phyloP scores from a whole-genome alignment of 768 basidiomycete genomes.

The Russula sp. region DNA sequence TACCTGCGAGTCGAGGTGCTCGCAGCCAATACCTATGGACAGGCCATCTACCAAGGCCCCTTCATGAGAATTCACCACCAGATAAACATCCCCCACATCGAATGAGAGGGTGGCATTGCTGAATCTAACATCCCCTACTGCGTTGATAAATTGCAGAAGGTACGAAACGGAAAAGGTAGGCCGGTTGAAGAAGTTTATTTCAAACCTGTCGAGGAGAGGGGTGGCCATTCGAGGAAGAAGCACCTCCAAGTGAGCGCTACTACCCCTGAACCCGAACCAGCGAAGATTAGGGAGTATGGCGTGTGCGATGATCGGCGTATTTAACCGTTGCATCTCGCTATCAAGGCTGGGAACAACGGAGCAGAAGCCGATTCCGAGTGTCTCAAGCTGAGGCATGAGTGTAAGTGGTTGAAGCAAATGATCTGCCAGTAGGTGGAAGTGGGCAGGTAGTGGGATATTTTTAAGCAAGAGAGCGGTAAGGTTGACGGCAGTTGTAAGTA shows the following conservation, averaged over 20 bases:
- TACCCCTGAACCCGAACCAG: background rate
- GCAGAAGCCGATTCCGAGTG: background rate
- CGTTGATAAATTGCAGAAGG: background rate
- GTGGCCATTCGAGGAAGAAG: background rate
- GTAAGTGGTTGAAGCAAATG: background rate
- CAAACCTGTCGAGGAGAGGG: background rate
- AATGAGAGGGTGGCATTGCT: background rate
- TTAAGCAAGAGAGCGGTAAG: background rate
- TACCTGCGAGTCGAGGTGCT: background rate
- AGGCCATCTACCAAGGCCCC: background rate
- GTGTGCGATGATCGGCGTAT: background rate
- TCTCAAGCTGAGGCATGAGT: background rate
- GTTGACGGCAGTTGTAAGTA: background rate
- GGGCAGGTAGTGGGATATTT: background rate
- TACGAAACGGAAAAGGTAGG: background rate
- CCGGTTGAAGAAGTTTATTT: background rate
- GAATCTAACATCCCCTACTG: background rate
- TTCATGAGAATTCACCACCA: background rate
- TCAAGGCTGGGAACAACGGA: background rate
- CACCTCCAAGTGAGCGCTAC: background rate
- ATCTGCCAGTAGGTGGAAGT: background rate
- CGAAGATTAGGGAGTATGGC: background rate
- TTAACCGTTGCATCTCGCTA: background rate
- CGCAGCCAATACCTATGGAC: background rate
- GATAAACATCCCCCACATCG: background rate